Conservation (phyloP, 768 basidiomycete genomes). For the Tulasnella calospora region DNA sequence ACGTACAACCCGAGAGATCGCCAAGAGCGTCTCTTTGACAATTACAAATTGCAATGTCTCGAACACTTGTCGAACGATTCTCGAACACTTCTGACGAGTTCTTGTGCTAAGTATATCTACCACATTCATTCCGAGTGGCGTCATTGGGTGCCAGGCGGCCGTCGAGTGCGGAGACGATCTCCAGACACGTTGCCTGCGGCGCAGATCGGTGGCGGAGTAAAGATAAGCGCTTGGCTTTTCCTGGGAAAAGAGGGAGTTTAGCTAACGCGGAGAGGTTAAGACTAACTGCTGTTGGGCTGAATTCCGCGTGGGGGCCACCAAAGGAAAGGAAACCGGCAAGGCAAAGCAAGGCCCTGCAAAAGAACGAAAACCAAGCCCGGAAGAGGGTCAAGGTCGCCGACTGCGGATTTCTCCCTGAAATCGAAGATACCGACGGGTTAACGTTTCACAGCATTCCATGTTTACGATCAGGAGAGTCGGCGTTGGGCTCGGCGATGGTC, state of each 20-base stretch:
- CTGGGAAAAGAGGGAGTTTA: background rate
- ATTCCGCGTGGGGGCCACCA: background rate
- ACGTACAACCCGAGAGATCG: background rate
- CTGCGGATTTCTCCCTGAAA: background rate
- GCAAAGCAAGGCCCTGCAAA: background rate
- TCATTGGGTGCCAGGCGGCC: background rate
- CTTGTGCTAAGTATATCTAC: background rate
- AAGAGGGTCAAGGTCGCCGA: background rate
- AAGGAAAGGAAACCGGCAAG: background rate
- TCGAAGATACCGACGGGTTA: background rate
- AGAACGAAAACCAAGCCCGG: background rate
- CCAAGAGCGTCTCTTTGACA: background rate
- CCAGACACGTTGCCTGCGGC: background rate
- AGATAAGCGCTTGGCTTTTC: background rate
- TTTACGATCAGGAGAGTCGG: background rate
- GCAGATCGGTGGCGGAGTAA: background rate
- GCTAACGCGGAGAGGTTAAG: background rate
- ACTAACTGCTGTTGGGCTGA: background rate
- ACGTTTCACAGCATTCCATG: background rate
- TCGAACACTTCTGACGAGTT: background rate
- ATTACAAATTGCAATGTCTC: background rate
- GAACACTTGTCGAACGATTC: no score
- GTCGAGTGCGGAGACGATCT: background rate
- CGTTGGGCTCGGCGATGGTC: background rate
- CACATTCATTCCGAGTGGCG: background rate